phyloP scores from a whole-genome alignment of 2,329 filamentous ascomycete genomes.

The Talaromyces sp. region DNA sequence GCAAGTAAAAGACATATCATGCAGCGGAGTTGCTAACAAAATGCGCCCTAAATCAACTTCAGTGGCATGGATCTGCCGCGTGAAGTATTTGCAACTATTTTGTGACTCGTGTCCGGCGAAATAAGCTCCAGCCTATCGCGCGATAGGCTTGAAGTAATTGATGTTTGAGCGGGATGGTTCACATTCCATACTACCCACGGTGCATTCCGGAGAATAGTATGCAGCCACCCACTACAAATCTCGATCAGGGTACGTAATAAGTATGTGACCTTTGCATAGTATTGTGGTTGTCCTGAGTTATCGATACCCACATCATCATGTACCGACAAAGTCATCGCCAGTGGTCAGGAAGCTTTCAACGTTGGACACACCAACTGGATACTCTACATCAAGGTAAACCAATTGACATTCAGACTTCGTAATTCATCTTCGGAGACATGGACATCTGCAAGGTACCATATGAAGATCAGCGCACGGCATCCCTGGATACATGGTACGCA shows the following conservation, averaged over 20 bases:
- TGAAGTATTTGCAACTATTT: not conserved
- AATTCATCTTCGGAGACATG: not conserved
- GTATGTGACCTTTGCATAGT: too few relatives aligned
- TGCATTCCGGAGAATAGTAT: conserved; percentile 7
- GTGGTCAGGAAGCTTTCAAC: not conserved
- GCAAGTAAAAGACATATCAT: not conserved
- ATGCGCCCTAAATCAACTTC: conserved; percentile 1
- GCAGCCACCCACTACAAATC: not conserved
- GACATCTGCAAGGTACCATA: not conserved
- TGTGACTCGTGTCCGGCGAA: not conserved
- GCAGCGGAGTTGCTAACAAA: not conserved
- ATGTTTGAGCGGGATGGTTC: conserved; percentile 1
- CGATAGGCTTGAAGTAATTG: conserved; percentile 10
- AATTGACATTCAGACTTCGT: not conserved
- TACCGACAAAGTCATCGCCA: not conserved
- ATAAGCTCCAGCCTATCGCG: conserved; percentile 11
- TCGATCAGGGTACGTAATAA: too few relatives aligned
- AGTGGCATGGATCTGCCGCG: conserved; percentile 17
- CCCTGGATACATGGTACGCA: conserved; percentile 2
- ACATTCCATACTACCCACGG: conserved; percentile 11
- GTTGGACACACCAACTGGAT: too few relatives aligned
- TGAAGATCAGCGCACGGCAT: conserved; percentile 7
- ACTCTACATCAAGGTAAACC: too few relatives aligned
- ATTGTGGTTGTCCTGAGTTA: too few relatives aligned
- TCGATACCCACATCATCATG: not conserved